Percentiles rank a stretch among this genome's conserved stretches.
phyloP scores from a whole-genome alignment of 768 basidiomycete genomes.

The Cytidiella melzeri region DNA sequence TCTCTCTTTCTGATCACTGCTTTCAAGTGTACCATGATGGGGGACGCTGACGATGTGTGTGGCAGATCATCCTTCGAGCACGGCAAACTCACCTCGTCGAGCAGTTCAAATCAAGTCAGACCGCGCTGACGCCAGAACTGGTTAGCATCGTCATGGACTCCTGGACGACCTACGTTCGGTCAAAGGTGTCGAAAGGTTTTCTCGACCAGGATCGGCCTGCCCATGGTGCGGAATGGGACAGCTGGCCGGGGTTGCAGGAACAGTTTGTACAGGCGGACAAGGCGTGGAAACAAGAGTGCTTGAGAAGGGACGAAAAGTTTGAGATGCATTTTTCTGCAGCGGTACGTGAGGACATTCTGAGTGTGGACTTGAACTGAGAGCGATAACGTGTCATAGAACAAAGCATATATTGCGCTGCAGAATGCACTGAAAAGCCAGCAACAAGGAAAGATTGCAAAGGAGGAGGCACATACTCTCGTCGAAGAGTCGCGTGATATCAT shows the following conservation, averaged over 20 bases:
- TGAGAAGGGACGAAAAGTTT: constrained; percentile 86
- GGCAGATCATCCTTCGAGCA: constrained; percentile 88
- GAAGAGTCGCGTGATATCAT: constrained; percentile 75
- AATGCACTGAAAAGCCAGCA: constrained; percentile 40
- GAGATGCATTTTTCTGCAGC: constrained; percentile 81
- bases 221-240: constrained; percentile 41
- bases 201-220: constrained; percentile 41
- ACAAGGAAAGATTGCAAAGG: constrained; percentile 33
- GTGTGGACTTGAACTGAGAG: not conserved
- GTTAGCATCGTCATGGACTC: constrained; percentile 51
- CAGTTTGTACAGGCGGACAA: constrained; percentile 42
- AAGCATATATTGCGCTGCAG: constrained; percentile 47
- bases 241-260: constrained; percentile 48
- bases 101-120: constrained; percentile 49
- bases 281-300: constrained; percentile 63
- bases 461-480: constrained; percentile 53
- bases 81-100: constrained; percentile 73
- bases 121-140: constrained; percentile 49
- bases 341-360: constrained; percentile 37
- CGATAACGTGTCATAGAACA: constrained; percentile 30
- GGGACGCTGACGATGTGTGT: not conserved
- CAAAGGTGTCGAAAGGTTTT: constrained; percentile 61
- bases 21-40: not conserved
- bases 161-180: constrained; percentile 59
- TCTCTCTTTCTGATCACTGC: constrained; percentile 1